Evolutionary conservation across 306 rosid species (phyloP), one percentile per base, ranked within the genome.

Genomic region (Quercus alba): DNA sequence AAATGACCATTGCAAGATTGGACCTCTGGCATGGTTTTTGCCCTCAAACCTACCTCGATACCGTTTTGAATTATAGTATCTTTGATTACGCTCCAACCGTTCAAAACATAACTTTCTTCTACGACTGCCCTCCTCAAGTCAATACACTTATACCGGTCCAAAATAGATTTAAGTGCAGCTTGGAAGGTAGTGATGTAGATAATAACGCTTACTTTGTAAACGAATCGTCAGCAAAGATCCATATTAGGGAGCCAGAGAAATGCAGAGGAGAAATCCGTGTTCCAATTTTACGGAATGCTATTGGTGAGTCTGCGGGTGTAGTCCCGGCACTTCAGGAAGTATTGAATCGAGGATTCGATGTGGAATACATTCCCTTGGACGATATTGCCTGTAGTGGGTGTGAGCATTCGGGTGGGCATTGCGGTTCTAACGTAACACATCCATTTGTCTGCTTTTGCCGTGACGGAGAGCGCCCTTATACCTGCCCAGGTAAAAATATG

Each of bases 81-180:
- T 25, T 25, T 25, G 26, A 25, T 25, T 25, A 25, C 26, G 26
- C 26, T 25, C 0, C 26, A 25, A 25, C 26, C 26, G 1, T 25
- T 25, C 26, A 0, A 25, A 25, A 25, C 26, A 25, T 25, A 25
- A 25, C 26, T 25, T 25, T 25, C 23, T 25, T 25, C 26, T 25
- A 25, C 26, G 1, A 25, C 26, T 25, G 26, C 26, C 26, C 26
- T 25, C 26, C 26, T 25, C 26, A 25, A 28, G 31, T 28, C 31
- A 0, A 3, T 28, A 0, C 0, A 0, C 4, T 46, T 0, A 0
- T 1, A 1, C 4, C 56, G 1, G 0, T 26, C 6, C 26, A 0
- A 2, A 11, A 73, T 23, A 81, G 25, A 0, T 62, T 73, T 13
- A 68, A 56, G 0, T 87, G 90, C 69, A 14, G 6, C 13, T 7